Evolutionary conservation across 805 yeast species (phyloP).

Genomic region (Metschnikowia arizonensis): DNA sequence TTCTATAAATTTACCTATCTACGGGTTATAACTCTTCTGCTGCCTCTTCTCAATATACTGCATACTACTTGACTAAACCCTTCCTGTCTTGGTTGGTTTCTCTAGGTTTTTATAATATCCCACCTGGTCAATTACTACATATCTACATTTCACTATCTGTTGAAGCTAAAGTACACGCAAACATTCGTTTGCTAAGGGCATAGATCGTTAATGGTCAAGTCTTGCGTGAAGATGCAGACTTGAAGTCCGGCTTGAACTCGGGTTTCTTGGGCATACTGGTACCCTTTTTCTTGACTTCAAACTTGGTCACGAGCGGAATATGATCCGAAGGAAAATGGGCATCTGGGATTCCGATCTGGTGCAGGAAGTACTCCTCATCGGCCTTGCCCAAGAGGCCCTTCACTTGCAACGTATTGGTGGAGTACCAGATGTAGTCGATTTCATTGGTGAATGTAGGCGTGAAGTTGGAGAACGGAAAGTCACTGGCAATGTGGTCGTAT

Average conservation of each 20-base stretch:
- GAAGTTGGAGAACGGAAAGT: constrained; percentile 89
- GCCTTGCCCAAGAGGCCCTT: constrained; percentile 82
- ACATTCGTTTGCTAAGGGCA: constrained; percentile 3
- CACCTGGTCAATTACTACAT: no score
- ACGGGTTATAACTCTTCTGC: no score
- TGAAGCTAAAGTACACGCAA: constrained; percentile 17
- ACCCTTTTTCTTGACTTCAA: constrained; percentile 57
- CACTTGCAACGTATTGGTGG: constrained; percentile 75
- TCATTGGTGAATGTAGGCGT: constrained; percentile 91
- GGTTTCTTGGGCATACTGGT: constrained; percentile 28
- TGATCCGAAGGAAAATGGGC: constrained; percentile 94
- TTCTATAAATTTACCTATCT: no score
- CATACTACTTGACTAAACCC: no score
- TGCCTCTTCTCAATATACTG: no score
- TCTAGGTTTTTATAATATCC: no score
- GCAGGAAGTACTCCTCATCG: constrained; percentile 70
- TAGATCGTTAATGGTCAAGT: constrained; percentile 22
- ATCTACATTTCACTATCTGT: constrained; percentile 1
- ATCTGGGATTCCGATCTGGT: constrained; percentile 88
- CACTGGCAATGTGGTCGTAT: constrained; percentile 70
- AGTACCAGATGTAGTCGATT: constrained; percentile 94
- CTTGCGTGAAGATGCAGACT: constrained; percentile 39
- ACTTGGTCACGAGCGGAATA: constrained; percentile 76
- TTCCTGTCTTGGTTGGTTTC: no score
- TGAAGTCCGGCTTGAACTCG: constrained; percentile 45